These are phyloP conservation scores for Myochromella boudieri DNA, from an alignment of 768 basidiomycete species.

Conservation along the genomic window DNA sequence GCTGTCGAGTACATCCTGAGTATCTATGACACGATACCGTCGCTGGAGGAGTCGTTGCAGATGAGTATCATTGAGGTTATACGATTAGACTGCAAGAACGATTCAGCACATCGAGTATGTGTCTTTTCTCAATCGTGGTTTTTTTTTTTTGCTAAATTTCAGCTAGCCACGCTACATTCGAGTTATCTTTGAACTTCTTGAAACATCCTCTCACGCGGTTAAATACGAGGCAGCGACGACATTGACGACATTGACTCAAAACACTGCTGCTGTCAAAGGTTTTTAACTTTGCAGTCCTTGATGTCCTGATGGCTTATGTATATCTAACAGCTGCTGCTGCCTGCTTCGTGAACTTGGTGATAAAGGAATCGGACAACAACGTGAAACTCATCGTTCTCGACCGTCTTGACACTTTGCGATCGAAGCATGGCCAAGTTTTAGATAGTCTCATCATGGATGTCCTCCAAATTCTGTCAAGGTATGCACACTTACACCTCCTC, in stretches of 20 bases:
- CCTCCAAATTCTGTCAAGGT: conserved; percentile 86
- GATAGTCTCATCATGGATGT: conserved; percentile 96
- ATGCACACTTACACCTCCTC: background rate
- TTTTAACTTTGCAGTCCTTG: conserved; percentile 5
- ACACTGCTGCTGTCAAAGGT: conserved; percentile 96
- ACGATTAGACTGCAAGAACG: conserved; percentile 82
- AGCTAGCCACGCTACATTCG: conserved; percentile 88
- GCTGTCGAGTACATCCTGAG: conserved; percentile 90
- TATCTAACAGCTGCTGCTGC: conserved; percentile 75
- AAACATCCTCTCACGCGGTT: conserved; percentile 87
- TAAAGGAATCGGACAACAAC: conserved; percentile 98
- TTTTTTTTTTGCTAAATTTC: conserved; percentile 10
- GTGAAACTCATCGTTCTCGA: conserved; percentile 97
- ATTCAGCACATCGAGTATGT: conserved; percentile 79
- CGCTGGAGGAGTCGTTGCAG: conserved; percentile 90
- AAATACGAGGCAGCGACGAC: conserved; percentile 98
- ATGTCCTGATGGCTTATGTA: conserved; percentile 3
- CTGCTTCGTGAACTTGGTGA: conserved; percentile 82
- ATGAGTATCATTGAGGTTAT: conserved; percentile 96
- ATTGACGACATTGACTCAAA: conserved; percentile 90
- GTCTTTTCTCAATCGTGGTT: background rate
- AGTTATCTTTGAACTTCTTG: conserved; percentile 88
- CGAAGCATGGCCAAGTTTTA: conserved; percentile 85
- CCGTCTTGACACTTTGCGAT: conserved; percentile 78
- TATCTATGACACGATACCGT: conserved; percentile 79